These are phyloP conservation scores for Protostelium mycophagum DNA, from an alignment of 78 protist genomes.

Conservation along the genomic window DNA sequence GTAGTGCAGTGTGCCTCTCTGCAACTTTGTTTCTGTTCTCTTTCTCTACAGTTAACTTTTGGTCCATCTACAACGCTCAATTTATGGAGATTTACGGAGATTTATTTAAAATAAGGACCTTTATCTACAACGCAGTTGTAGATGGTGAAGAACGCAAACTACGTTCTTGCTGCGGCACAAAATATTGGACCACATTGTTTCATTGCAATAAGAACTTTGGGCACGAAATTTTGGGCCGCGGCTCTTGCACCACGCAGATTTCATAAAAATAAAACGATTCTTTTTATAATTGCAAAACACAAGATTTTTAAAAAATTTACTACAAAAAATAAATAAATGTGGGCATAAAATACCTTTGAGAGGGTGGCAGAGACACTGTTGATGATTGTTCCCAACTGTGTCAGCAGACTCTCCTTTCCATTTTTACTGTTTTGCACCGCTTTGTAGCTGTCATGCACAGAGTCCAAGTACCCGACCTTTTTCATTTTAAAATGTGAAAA, in stretches of 20 bases:
- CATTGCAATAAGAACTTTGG: too few relatives aligned
- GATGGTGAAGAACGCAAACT: too few relatives aligned
- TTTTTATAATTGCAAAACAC: too few relatives aligned
- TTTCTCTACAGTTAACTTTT: conserved; percentile 24
- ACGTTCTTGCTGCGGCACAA: too few relatives aligned
- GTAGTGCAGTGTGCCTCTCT: conserved; percentile 22
- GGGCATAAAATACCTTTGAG: conserved; percentile 1
- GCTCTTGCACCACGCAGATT: too few relatives aligned
- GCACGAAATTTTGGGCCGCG: too few relatives aligned
- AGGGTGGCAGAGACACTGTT: background rate
- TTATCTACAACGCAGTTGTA: background rate
- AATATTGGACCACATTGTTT: too few relatives aligned
- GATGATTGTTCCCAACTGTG: background rate
- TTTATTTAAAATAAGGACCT: conserved; percentile 34
- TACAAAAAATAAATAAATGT: too few relatives aligned
- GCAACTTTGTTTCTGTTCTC: conserved; percentile 11
- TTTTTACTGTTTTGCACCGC: background rate
- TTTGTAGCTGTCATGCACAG: conserved; percentile 6
- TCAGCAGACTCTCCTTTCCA: background rate
- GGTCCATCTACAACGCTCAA: conserved; percentile 27
- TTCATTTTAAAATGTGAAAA: too few relatives aligned
- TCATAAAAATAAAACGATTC: too few relatives aligned
- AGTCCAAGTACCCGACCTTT: background rate
- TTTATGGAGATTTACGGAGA: conserved; percentile 34
- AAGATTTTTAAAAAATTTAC: too few relatives aligned